Evolutionary conservation across 768 basidiomycete species (phyloP), one percentile per base, ranked within the genome.

Genomic region (Xanthoconium purpureum): DNA sequence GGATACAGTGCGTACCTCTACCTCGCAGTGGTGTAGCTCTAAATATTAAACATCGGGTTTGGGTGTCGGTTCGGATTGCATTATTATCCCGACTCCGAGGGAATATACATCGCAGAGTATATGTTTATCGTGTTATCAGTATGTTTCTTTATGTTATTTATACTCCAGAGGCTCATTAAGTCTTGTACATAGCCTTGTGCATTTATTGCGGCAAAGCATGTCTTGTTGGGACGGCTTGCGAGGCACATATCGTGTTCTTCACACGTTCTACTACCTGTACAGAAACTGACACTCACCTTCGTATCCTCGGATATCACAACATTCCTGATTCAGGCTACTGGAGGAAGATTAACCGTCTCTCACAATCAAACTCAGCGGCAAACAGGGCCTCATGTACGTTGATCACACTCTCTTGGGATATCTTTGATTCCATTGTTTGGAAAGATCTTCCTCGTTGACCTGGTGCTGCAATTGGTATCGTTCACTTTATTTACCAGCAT

Each of bases 201-300:
- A 29, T 89, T 89, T 71, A 84, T 87, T 58, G 84, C 84, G 5
- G 78, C 83, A 13, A 78, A 84, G 62, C 89, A 90, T 62, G 72
- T 87, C 53, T 75, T 88, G n/a, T 77, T 89, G 1, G 85, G 86
- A 11, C 80, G 80, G 12, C 67, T 91, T 4, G 82, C 85, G 6
- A 73, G 68, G 24, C 74, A 80, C 57, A 69, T 89, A 7, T 62
- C 73, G 10, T 76, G 76, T 36, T 74, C 78, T 54, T 56, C 76
- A 45, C 77, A 82, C 61, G 72, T 88, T 24, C 63, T 82, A 29
- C 67, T 89, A 18, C 71, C 73, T 0, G 73, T 80, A 6, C 73
- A 71, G 18, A 72, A 72, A 18, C 79, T 89, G 57, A 84, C 84
- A 9, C 56, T 76, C 32, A 66, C 82, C 11, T 90, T 88, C 66